phyloP scores from a whole-genome alignment of 192 early-diverging fungal species.

The Linnemannia elongata region DNA sequence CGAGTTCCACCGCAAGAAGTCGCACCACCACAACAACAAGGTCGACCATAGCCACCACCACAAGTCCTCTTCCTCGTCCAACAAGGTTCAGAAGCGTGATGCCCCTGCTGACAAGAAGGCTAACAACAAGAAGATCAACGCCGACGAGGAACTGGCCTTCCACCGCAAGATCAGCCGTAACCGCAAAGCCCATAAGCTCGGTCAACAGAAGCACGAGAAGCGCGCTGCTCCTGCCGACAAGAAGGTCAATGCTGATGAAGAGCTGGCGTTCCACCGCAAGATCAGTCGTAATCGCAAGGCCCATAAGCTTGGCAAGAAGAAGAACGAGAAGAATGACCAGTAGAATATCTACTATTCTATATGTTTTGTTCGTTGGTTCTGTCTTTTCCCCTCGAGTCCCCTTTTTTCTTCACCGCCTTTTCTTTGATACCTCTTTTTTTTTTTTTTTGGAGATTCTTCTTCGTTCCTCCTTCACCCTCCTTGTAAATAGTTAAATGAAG shows the following conservation, averaged over 20 bases:
- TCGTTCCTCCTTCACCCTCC: background rate
- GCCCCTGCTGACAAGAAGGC: slow-evolving; percentile 7
- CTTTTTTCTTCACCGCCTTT: background rate
- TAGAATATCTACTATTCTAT: slow-evolving; percentile 12
- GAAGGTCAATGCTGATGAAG: slow-evolving; percentile 12
- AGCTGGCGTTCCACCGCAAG: slow-evolving; percentile 39
- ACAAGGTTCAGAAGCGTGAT: slow-evolving; percentile 7
- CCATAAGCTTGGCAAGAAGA: slow-evolving; percentile 2
- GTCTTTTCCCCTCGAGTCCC: background rate
- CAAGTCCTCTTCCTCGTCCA: background rate
- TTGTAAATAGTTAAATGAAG: background rate
- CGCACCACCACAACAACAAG: background rate
- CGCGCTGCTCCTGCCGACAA: background rate
- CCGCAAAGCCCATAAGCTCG: slow-evolving; percentile 17
- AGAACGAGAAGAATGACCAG: background rate
- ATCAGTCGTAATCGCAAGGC: slow-evolving; percentile 37
- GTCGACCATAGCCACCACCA: background rate
- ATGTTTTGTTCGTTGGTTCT: background rate
- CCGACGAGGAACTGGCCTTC: slow-evolving; percentile 27
- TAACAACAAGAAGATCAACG: slow-evolving; percentile 18
- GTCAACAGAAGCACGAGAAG: background rate
- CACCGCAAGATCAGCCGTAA: slow-evolving; percentile 36
- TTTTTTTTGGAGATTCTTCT: background rate
- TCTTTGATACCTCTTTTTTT: background rate
- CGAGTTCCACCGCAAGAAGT: slow-evolving; percentile 3